A percentile compares a stretch with the other conserved stretches of the same genome.
Evolutionary conservation across 768 basidiomycete genomes (phyloP).

Genomic region (Termitomyces sp.): DNA sequence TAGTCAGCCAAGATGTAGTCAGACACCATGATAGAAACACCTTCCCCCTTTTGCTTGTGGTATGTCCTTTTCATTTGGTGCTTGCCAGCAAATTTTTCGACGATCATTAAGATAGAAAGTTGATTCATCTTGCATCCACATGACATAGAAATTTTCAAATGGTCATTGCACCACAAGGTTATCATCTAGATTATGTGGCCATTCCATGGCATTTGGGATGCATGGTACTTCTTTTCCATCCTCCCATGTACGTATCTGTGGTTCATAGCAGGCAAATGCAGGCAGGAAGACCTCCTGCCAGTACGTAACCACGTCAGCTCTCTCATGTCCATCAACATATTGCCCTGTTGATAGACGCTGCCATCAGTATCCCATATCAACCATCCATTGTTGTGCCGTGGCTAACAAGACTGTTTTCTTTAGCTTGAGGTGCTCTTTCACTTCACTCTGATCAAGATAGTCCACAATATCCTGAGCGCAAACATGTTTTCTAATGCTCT

Average conservation of each 20-base stretch:
- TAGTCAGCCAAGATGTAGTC: background rate
- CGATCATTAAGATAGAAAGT: no score
- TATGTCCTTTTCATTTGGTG: background rate
- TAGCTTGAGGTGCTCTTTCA: background rate
- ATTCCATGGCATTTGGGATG: background rate
- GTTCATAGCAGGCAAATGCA: background rate
- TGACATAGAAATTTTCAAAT: background rate
- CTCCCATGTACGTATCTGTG: background rate
- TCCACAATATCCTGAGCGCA: no score
- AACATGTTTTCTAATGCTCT: no score
- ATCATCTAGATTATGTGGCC: background rate
- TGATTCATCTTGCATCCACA: background rate
- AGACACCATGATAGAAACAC: background rate
- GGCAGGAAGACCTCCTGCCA: background rate
- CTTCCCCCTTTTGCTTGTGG: no score
- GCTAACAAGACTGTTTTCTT: background rate
- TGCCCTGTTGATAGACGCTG: background rate
- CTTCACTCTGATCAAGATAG: no score
- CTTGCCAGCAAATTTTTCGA: background rate
- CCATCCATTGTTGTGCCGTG: background rate
- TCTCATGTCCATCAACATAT: background rate
- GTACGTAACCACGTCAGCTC: background rate
- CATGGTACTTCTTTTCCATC: background rate
- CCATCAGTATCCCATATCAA: background rate
- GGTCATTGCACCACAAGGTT: background rate